Percentiles rank a stretch among this genome's conserved stretches.
Conservation (phyloP, 768 basidiomycete genomes). For the Naganishia vishniacii region DNA sequence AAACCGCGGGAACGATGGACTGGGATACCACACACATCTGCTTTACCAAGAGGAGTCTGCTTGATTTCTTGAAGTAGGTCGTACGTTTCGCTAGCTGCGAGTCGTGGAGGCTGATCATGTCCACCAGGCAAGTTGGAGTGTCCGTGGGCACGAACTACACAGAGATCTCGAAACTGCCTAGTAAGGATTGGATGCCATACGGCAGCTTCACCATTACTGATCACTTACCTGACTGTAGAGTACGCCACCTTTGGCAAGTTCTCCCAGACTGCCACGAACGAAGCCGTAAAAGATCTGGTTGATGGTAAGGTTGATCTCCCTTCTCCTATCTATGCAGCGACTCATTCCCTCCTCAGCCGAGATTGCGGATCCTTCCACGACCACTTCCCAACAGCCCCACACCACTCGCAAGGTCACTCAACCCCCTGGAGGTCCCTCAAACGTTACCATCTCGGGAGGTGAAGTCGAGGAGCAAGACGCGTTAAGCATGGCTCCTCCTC, state of each 20-base stretch:
- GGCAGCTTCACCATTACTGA: too few species aligned
- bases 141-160: slow-evolving; percentile 44
- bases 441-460: slow-evolving; percentile 36
- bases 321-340: not conserved
- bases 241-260: slow-evolving; percentile 47
- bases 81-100: too few species aligned
- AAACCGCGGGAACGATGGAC: slow-evolving; percentile 43
- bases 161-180: slow-evolving; percentile 46
- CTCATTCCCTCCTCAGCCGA: slow-evolving; percentile 36
- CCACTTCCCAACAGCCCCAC: slow-evolving; percentile 33
- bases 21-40: slow-evolving; percentile 47
- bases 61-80: slow-evolving; percentile 48
- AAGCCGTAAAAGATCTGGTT: slow-evolving; percentile 47
- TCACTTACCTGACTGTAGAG: slow-evolving; percentile 28
- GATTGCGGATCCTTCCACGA: slow-evolving; percentile 42
- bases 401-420: slow-evolving; percentile 46
- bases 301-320: slow-evolving; percentile 33
- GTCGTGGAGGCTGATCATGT: slow-evolving; percentile 9
- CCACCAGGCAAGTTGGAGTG: slow-evolving; percentile 32
- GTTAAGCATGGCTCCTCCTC: slow-evolving; percentile 43
- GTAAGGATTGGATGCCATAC: slow-evolving; percentile 31
- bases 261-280: slow-evolving; percentile 44
- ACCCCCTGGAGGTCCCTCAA: slow-evolving; percentile 43
- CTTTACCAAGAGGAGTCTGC: slow-evolving; percentile 47
- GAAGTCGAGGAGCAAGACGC: slow-evolving; percentile 47